These are phyloP conservation scores for Calonectria pseudoturangicola DNA, from an alignment of 2,329 filamentous ascomycete genomes.

Conservation along the genomic window DNA sequence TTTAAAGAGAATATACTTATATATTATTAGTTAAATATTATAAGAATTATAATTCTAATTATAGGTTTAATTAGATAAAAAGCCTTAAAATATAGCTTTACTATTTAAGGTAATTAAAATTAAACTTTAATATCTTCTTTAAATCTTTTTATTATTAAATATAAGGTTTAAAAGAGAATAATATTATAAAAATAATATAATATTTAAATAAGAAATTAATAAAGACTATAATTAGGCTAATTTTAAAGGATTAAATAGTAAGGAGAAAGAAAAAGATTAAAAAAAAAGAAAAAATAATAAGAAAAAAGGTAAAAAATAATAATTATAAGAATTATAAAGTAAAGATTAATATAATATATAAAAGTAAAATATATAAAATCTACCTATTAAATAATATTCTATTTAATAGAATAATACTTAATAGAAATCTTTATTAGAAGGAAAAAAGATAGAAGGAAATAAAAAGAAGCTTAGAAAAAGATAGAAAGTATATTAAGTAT, in stretches of 20 bases:
- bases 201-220: neutral
- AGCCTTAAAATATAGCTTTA: neutral
- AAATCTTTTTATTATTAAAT: neutral
- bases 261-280: too few relatives aligned
- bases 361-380: constrained; percentile 9
- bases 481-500: neutral
- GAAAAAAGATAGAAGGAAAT: constrained; percentile 18
- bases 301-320: neutral
- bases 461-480: neutral
- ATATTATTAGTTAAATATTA: neutral
- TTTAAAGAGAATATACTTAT: neutral
- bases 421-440: neutral
- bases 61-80: neutral
- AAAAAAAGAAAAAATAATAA: neutral
- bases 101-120: neutral
- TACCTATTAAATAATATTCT: neutral
- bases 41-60: neutral
- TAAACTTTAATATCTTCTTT: neutral
- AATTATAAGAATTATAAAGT: neutral
- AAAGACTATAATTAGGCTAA: too few relatives aligned
- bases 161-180: neutral
- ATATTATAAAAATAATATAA: neutral
- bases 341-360: constrained; percentile 11
- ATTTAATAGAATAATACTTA: neutral
- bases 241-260: too few relatives aligned